These are phyloP conservation scores for Hypoxylon sp. DNA, from an alignment of 2,329 filamentous ascomycete species.

Conservation along the genomic window DNA sequence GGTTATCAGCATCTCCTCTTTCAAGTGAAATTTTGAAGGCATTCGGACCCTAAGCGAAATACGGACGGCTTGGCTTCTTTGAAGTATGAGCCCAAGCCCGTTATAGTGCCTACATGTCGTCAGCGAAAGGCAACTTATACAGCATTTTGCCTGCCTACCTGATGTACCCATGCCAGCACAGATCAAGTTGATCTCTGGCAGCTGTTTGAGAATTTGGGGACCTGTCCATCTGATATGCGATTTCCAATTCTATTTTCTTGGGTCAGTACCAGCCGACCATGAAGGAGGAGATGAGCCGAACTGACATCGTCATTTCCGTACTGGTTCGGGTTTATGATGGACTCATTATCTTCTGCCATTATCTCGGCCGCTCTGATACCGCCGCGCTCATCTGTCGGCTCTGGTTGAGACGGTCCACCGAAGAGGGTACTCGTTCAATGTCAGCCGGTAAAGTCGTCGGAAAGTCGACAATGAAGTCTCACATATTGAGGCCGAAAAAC, in stretches of 20 bases:
- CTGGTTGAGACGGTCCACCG: slow-evolving; percentile 70
- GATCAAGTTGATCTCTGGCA: slow-evolving; percentile 68
- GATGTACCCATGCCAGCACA: slow-evolving; percentile 71
- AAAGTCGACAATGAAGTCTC: slow-evolving; percentile 28
- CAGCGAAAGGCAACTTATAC: slow-evolving; percentile 30
- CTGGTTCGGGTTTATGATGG: slow-evolving; percentile 66
- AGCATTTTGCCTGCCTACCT: slow-evolving; percentile 57
- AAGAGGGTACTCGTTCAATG: slow-evolving; percentile 61
- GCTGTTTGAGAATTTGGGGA: slow-evolving; percentile 67
- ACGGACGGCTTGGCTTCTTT: slow-evolving; percentile 64
- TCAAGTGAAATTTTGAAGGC: not conserved
- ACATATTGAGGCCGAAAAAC: slow-evolving; percentile 70
- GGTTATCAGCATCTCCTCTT: slow-evolving; percentile 10
- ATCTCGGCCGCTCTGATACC: slow-evolving; percentile 63
- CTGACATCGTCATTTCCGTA: slow-evolving; percentile 64
- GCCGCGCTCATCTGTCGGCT: slow-evolving; percentile 66
- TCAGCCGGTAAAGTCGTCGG: not conserved
- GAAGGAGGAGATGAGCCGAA: too few relatives aligned
- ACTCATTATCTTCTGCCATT: slow-evolving; percentile 58
- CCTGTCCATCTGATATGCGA: slow-evolving; percentile 71
- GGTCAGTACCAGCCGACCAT: slow-evolving; percentile 10
- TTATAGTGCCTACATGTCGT: slow-evolving; percentile 57
- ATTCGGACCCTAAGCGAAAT: slow-evolving; percentile 49
- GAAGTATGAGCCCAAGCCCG: slow-evolving; percentile 64
- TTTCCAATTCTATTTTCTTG: slow-evolving; percentile 61